Evolutionary conservation across 1,139 yeast genomes (phyloP).

Genomic region (Geotrichum phurueaensis): DNA sequence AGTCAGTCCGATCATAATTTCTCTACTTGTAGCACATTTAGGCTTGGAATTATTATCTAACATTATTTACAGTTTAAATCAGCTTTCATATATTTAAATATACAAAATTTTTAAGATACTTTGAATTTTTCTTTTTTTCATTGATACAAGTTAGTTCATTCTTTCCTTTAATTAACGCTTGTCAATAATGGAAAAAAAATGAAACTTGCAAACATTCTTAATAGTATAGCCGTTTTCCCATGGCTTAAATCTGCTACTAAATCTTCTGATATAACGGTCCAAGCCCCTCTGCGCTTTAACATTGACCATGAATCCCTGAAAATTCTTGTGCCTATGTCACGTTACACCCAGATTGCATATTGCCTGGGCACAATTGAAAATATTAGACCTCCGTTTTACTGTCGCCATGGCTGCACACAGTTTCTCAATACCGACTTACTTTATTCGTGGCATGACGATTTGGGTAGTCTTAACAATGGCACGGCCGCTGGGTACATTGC

Average conservation of each 20-base stretch:
- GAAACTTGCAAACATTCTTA: not conserved
- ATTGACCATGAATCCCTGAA: slow-evolving; percentile 17
- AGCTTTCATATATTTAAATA: too few species aligned
- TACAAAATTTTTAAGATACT: too few species aligned
- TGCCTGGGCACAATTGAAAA: slow-evolving; percentile 19
- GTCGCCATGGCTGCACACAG: slow-evolving; percentile 20
- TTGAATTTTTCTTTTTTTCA: too few species aligned
- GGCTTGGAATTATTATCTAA: too few species aligned
- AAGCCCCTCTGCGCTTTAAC: not conserved
- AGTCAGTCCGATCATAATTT: too few species aligned
- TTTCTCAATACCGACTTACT: slow-evolving; percentile 19
- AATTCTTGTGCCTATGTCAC: slow-evolving; percentile 17
- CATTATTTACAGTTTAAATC: too few species aligned
- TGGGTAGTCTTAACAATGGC: not conserved
- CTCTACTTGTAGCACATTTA: too few species aligned
- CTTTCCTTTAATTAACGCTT: not conserved
- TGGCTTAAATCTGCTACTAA: not conserved
- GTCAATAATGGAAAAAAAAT: not conserved
- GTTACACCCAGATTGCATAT: slow-evolving; percentile 19
- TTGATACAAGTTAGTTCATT: too few species aligned
- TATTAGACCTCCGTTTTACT: slow-evolving; percentile 16
- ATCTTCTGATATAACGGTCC: not conserved
- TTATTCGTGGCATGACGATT: slow-evolving; percentile 15
- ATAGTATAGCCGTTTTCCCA: not conserved
- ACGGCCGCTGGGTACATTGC: slow-evolving; percentile 36